phyloP scores from a whole-genome alignment of 1,139 yeast genomes.

The Cylindricascospora bacillispora region DNA sequence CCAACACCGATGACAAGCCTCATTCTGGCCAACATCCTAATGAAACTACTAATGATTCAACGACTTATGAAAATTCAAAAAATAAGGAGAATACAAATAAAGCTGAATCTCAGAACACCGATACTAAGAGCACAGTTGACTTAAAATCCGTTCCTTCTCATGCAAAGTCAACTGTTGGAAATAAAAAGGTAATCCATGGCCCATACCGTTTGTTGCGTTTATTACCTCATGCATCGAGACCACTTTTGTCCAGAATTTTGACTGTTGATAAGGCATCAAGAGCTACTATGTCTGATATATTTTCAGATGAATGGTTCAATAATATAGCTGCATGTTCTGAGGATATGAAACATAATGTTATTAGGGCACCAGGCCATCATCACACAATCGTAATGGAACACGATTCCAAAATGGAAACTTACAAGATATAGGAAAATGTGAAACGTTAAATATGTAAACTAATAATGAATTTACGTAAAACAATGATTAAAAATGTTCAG shows the following conservation, averaged over 20 bases:
- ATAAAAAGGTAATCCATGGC: constrained; percentile 37
- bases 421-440: constrained; percentile 20
- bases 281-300: constrained; percentile 54
- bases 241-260: constrained; percentile 62
- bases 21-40: neutral
- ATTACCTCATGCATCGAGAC: constrained; percentile 77
- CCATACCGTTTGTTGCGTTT: constrained; percentile 82
- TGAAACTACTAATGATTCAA: neutral
- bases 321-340: constrained; percentile 40
- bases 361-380: constrained; percentile 39
- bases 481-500: no score
- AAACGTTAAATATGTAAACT: no score
- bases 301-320: constrained; percentile 58
- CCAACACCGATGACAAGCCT: neutral
- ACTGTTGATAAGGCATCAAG: constrained; percentile 54
- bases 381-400: constrained; percentile 46
- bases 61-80: constrained; percentile 1
- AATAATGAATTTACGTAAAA: no score
- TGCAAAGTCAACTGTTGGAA: constrained; percentile 8
- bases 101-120: neutral
- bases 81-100: constrained; percentile 1
- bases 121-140: neutral
- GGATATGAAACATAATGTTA: constrained; percentile 31
- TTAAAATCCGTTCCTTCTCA: constrained; percentile 8
- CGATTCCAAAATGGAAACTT: constrained; percentile 33